Base-by-base conservation (phyloP, 345 rosid genomes). In the Eucalyptus pauciflora region DNA sequence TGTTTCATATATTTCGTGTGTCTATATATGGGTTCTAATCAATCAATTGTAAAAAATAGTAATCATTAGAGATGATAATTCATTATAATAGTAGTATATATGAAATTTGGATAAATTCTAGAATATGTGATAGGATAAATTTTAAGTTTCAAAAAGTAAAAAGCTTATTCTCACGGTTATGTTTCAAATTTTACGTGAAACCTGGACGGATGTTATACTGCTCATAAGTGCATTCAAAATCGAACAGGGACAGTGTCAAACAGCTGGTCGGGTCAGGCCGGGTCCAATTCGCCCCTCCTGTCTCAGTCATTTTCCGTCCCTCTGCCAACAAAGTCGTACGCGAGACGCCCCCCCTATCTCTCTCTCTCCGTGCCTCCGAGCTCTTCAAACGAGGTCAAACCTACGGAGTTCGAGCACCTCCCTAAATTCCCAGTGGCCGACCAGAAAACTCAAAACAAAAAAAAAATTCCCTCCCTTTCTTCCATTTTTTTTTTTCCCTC, bases 351-450 rank as follows among this genome's bases (percentile, higher is more conserved):
- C 29, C 50, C 50, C 62, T 0, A 29, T 24, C 29, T 56, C 62
- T 50, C 54, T 24, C 62, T 56, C 85, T 71, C 81, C 11, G 8
- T 41, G 85, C 48, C 29, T 41, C 48, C 8, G 43, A 18, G 88
- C 88, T 67, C 85, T 67, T 20, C 85, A 31, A n/a, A 87, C 88
- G 88, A 87, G 88, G 88, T 87, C 88, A 87, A 87, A 87, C 85
- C 85, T 76, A 76, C 85, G 25, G 48, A 76, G 45, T 41, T 16
- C 50, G 18, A 86, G 18, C 52, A 43, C 64, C 27, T 10, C 13
- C 33, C 52, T 14, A 87, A 41, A 87, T 64, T 64, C 51, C 81
- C 81, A 87, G 88, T 87, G 88, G 88, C 88, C 83, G 88, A 87
- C 85, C 88, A 64, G 17, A 86, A 60, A 60, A 86, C 48, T 50